Conservation (phyloP, 192 early-diverging fungal species). For the Linnemannia hyalina region DNA sequence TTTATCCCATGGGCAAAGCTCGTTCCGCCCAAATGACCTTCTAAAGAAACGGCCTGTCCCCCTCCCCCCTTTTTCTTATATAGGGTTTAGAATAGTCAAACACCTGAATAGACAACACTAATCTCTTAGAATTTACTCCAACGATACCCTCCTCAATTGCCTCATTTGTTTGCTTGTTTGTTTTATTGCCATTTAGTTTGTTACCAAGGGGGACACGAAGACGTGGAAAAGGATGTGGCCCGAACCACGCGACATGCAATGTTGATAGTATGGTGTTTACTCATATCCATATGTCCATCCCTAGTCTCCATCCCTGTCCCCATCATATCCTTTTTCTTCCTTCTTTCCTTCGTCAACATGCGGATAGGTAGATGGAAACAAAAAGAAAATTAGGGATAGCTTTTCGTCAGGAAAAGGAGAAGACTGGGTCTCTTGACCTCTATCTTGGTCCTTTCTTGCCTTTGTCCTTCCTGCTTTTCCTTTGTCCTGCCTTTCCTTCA, state of each 20-base stretch:
- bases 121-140: background rate
- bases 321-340: background rate
- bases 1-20: conserved; percentile 67
- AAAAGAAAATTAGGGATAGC: background rate
- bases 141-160: background rate
- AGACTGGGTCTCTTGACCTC: background rate
- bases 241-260: background rate
- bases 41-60: conserved; percentile 16
- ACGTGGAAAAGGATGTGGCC: background rate
- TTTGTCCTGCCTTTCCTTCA: background rate
- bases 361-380: background rate
- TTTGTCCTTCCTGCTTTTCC: background rate
- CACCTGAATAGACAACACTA: background rate
- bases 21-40: conserved; percentile 64
- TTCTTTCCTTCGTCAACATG: background rate
- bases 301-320: background rate
- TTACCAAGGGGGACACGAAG: background rate
- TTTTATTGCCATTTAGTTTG: background rate
- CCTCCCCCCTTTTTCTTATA: background rate
- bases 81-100: background rate
- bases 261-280: background rate
- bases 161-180: background rate
- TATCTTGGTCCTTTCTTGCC: background rate
- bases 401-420: background rate
- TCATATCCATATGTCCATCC: background rate